These are phyloP conservation scores for Elasticomyces elasticus DNA, from an alignment of 495 filamentous ascomycete species.

Conservation along the genomic window DNA sequence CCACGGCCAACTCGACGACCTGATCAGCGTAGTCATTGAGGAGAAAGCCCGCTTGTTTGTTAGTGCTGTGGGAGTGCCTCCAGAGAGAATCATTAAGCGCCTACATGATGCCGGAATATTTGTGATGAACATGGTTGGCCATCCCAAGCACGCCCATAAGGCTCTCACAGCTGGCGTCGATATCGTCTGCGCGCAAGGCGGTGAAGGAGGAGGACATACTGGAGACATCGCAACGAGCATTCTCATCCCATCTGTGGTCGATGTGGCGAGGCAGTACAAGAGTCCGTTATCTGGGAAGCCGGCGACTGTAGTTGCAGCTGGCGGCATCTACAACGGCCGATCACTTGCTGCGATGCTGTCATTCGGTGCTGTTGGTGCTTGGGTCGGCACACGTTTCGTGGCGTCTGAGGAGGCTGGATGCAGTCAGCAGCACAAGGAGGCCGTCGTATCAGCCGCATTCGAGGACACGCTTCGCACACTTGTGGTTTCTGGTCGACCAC, in stretches of 20 bases:
- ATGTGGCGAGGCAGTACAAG: conserved; percentile 35
- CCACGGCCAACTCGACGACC: conserved; percentile 66
- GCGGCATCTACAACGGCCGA: conserved; percentile 34
- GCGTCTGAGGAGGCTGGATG: conserved; percentile 68
- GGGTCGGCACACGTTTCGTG: conserved; percentile 70
- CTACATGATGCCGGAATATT: conserved; percentile 67
- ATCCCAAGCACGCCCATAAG: conserved; percentile 77
- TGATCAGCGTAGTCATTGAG: conserved; percentile 68
- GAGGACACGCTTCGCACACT: conserved; percentile 69
- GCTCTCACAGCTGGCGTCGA: conserved; percentile 72
- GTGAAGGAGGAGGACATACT: conserved; percentile 37
- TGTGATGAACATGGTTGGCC: conserved; percentile 94
- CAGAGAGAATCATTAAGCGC: conserved; percentile 52
- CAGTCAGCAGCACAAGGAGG: conserved; percentile 66
- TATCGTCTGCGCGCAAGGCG: conserved; percentile 55
- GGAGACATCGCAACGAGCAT: conserved; percentile 36
- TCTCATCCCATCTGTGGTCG: conserved; percentile 36
- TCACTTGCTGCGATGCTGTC: conserved; percentile 34
- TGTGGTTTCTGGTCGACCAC: conserved; percentile 65
- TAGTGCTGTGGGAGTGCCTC: conserved; percentile 72
- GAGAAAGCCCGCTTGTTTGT: conserved; percentile 75
- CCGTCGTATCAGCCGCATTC: conserved; percentile 64
- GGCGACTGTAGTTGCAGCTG: conserved; percentile 35
- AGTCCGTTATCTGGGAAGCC: conserved; percentile 34
- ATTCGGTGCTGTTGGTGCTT: conserved; percentile 35